These are phyloP conservation scores for Ophiostoma pallidulum DNA, from an alignment of 2,329 filamentous ascomycete species.

Conservation along the genomic window DNA sequence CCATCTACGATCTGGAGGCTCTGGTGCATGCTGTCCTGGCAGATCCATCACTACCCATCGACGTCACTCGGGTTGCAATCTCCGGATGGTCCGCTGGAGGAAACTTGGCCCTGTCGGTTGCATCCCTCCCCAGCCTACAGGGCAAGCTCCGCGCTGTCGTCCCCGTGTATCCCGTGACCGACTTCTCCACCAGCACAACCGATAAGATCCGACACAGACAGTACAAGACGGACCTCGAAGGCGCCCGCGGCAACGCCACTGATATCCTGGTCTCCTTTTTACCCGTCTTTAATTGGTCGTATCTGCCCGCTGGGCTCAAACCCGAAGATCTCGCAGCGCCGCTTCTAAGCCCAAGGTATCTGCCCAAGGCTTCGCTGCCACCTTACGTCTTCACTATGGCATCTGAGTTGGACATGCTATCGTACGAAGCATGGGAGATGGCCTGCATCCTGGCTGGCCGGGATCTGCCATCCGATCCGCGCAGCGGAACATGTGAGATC, in stretches of 20 bases:
- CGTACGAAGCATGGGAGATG: constrained; percentile 32
- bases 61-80: constrained; percentile 31
- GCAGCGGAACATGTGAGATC: constrained; percentile 20
- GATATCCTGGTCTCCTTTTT: constrained; percentile 24
- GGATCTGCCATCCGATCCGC: constrained; percentile 22
- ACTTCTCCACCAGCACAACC: constrained; percentile 27
- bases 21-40: constrained; percentile 32
- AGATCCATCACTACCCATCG: constrained; percentile 37
- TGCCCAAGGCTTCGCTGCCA: constrained; percentile 28
- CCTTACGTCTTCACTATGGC: constrained; percentile 33
- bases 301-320: constrained; percentile 27
- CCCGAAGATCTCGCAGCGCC: constrained; percentile 27
- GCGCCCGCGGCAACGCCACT: constrained; percentile 18
- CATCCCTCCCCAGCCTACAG: constrained; percentile 30
- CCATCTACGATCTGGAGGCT: constrained; percentile 36
- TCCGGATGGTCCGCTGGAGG: constrained; percentile 43
- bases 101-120: constrained; percentile 34
- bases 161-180: constrained; percentile 35
- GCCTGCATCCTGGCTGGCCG: constrained; percentile 27
- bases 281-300: constrained; percentile 32
- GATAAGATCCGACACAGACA: constrained; percentile 25
- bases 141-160: constrained; percentile 27
- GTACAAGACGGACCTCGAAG: constrained; percentile 27
- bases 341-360: constrained; percentile 31
- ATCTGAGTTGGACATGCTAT: constrained; percentile 37